These are phyloP conservation scores for Gastrolobium villosum DNA, from an alignment of 306 rosid species.

Conservation along the genomic window DNA sequence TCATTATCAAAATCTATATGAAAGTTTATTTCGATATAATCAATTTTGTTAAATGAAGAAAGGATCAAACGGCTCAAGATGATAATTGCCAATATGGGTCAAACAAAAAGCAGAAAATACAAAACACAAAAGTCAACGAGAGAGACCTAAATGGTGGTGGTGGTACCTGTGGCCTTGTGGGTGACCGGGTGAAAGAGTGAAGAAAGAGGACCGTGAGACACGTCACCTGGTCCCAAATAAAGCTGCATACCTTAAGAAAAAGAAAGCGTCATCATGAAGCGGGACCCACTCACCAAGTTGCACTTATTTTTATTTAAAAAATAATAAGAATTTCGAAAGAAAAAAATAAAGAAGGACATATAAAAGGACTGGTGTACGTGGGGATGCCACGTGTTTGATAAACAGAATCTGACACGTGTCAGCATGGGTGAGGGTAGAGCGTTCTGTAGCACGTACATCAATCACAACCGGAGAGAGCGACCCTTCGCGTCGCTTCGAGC, in stretches of 20 bases:
- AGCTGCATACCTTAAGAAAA: background rate
- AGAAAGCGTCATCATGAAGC: background rate
- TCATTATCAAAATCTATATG: background rate
- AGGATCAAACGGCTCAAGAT: background rate
- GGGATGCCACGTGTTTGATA: conserved; percentile 31
- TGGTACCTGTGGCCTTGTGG: background rate
- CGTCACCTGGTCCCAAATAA: conserved; percentile 54
- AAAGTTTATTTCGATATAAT: background rate
- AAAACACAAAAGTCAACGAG: background rate
- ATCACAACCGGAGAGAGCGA: conserved; percentile 44
- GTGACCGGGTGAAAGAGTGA: conserved; percentile 31
- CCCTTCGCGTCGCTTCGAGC: conserved; percentile 36
- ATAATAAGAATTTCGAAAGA: background rate
- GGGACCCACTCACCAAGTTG: conserved; percentile 56
- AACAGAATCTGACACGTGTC: background rate
- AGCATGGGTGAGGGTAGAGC: conserved; percentile 20
- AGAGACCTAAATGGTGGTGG: background rate
- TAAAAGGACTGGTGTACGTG: conserved; percentile 35
- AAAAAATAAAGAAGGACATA: conserved; percentile 2
- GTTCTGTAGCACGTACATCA: conserved; percentile 15
- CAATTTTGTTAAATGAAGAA: background rate
- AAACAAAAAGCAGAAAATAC: background rate
- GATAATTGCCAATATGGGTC: background rate
- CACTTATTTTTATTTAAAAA: conserved; percentile 22
- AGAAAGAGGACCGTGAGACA: conserved; percentile 34